A percentile compares a stretch with the other conserved stretches of the same genome.
Conservation (phyloP, 1,284 basidiomycete species). For the Puccinia horiana region DNA sequence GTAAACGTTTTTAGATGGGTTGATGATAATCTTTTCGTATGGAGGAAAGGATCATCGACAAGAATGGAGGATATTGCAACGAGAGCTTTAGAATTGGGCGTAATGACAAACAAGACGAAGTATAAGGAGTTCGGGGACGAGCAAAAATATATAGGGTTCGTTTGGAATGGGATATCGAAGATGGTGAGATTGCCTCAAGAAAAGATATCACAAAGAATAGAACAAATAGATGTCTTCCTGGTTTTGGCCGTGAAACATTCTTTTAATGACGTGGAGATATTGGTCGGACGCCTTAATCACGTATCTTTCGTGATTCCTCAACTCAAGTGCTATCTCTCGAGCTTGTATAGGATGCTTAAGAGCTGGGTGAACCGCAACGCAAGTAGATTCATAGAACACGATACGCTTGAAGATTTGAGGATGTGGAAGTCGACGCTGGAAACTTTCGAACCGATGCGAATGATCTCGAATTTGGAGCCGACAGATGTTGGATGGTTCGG, state of each 20-base stretch:
- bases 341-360: background rate
- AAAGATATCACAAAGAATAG: background rate
- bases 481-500: background rate
- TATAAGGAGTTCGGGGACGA: background rate
- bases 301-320: background rate
- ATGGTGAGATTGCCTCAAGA: background rate
- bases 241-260: background rate
- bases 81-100: background rate
- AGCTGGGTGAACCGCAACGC: background rate
- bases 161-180: background rate
- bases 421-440: no score
- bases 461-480: background rate
- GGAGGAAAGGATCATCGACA: background rate
- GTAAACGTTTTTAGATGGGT: conserved; percentile 7
- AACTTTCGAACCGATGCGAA: background rate
- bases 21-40: conserved; percentile 8
- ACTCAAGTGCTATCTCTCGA: background rate
- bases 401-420: background rate
- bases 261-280: background rate
- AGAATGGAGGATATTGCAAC: background rate
- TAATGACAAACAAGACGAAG: background rate
- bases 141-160: conserved; percentile 12
- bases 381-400: background rate
- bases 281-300: conserved; percentile 4
- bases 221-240: background rate